Base-by-base conservation (phyloP, 2,329 filamentous ascomycete genomes). In the Furcasterigmium sp. region DNA sequence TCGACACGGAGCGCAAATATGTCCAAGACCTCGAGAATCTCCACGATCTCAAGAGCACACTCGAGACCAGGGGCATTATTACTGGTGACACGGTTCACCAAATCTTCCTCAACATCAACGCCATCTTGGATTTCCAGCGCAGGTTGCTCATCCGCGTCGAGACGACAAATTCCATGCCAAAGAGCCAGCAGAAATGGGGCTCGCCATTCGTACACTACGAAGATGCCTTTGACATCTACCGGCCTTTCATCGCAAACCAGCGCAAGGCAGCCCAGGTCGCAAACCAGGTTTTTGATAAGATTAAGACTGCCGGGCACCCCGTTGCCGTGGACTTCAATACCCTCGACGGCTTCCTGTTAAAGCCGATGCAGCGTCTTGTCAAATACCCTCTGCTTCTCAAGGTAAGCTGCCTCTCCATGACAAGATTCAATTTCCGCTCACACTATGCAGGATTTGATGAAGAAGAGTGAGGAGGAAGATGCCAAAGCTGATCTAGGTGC, bases 171-270 rank as follows among this genome's bases (percentile, higher is more conserved):
- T 90, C 87, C 4, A 80, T 89, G 66, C 78, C 87, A 1, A 76
- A 84, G 48, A 68, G 76, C 4, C 74, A 80, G 48, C 93, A 98
- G 62, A 86, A 91, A 61, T 98, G 93, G 93, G 93, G 93, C n/a
- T 76, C 82, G n/a, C 80, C 94, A 0, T 97, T 97, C 59, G 77
- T 86, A 13, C 73, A 82, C 13, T 90, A 91, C 59, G 88, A 93
- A 60, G 87, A 93, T 46, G 80, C 83, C 0, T 96, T 98, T 63
- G 82, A 85, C 49, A 91, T 95, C 47, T 98, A 98, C 61, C 88
- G 95, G 56, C 91, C 91, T 2, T 98, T 97, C 56, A 97, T 97
- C 54, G 89, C 93, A 26, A 98, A 98, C 59, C 91, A 96, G 67
- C 83, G 88, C 53, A 91, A 89, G 59, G 94, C 91, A 46, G 90